Conservation (phyloP, 148 eudicot genomes). For the Mesembryanthemum crystallinum region DNA sequence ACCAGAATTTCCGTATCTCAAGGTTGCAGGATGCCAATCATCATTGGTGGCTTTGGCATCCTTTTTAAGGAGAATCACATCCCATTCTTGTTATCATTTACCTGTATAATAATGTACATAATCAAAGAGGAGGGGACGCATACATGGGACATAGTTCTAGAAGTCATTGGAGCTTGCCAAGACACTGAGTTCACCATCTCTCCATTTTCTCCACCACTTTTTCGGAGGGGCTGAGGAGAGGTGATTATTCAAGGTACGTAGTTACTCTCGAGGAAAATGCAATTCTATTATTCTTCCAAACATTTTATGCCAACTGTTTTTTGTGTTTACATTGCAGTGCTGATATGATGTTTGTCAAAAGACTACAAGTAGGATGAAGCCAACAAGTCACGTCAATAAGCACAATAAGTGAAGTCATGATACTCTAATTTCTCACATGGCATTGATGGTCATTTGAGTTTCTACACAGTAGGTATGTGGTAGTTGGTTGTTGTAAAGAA, state of each 20-base stretch:
- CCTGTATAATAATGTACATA: slow-evolving; percentile 4
- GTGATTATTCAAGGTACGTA: not conserved
- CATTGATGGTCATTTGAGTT: not conserved
- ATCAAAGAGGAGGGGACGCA: not conserved
- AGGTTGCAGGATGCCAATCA: not conserved
- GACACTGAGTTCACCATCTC: not conserved
- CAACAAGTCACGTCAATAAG: not conserved
- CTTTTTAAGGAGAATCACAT: not conserved
- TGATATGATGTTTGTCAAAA: not conserved
- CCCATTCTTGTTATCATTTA: not conserved
- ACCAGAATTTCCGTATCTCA: not conserved
- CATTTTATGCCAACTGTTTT: not conserved
- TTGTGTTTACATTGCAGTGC: slow-evolving; percentile 1
- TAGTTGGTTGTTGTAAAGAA: not conserved
- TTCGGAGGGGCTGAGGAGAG: not conserved
- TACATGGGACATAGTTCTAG: not conserved
- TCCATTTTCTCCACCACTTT: not conserved
- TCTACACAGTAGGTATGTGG: not conserved
- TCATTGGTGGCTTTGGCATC: slow-evolving; percentile 1
- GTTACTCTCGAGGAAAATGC: not conserved
- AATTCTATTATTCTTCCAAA: not conserved
- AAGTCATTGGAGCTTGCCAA: slow-evolving; percentile 5
- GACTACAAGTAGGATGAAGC: not conserved
- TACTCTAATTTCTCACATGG: not conserved
- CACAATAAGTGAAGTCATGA: not conserved